These are phyloP conservation scores for Solanum sejunctum DNA, from an alignment of 257 asterid genomes.

Conservation along the genomic window DNA sequence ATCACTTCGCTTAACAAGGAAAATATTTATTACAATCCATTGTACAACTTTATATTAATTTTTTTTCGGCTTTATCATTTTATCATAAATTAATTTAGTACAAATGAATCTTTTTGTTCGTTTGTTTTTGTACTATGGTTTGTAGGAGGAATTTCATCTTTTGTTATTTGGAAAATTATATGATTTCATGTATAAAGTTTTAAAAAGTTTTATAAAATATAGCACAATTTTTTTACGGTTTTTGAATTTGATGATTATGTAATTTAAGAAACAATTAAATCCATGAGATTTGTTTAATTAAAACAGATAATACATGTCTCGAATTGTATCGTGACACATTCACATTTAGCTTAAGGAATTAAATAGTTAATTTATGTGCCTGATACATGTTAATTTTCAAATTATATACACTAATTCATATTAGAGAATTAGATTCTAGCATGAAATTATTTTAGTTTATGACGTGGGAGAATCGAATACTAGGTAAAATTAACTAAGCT, in stretches of 20 bases:
- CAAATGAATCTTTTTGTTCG: not conserved
- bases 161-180: not conserved
- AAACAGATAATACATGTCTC: not conserved
- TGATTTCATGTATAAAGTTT: not conserved
- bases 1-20: not conserved
- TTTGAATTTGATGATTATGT: not conserved
- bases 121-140: not conserved
- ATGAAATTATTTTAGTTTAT: not conserved
- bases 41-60: too few relatives aligned
- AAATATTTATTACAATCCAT: not conserved
- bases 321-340: not conserved
- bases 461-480: not conserved
- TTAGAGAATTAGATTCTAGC: not conserved
- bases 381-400: not conserved
- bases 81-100: not conserved
- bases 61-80: not conserved
- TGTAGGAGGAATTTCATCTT: not conserved
- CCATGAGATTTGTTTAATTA: fast-evolving
- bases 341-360: not conserved
- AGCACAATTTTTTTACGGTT: not conserved
- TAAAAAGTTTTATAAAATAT: not conserved
- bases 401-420: not conserved
- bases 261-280: not conserved
- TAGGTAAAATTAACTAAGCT: not conserved
- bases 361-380: not conserved